These are phyloP conservation scores for Trichoderma lentiforme DNA, from an alignment of 2,329 filamentous ascomycete genomes.

Conservation along the genomic window DNA sequence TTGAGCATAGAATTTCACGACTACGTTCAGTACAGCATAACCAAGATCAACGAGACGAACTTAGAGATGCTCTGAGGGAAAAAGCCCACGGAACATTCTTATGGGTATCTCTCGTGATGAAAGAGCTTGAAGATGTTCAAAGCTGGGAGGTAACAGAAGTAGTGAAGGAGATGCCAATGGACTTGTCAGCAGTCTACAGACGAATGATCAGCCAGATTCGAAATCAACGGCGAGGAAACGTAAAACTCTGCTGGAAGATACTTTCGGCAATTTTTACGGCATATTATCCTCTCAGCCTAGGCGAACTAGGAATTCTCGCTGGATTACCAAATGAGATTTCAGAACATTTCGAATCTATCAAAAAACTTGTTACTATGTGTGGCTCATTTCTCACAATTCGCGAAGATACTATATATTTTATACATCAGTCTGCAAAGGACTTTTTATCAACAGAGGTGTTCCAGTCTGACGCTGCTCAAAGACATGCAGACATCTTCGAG, in stretches of 20 bases:
- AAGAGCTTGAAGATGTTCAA: neutral
- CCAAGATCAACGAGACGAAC: neutral
- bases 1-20: neutral
- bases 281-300: neutral
- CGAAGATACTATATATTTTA: conserved; percentile 32
- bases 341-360: neutral
- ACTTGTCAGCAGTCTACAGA: neutral
- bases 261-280: neutral
- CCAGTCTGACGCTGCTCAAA: conserved; percentile 18
- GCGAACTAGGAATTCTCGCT: neutral
- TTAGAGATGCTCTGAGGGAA: neutral
- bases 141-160: neutral
- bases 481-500: conserved; percentile 33
- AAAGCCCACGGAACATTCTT: neutral
- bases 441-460: conserved; percentile 28
- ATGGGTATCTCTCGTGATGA: neutral
- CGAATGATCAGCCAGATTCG: neutral
- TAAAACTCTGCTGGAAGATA: neutral
- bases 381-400: conserved; percentile 37
- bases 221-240: neutral
- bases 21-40: neutral
- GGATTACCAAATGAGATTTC: neutral
- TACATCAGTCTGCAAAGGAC: conserved; percentile 45
- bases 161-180: neutral
- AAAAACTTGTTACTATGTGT: conserved; percentile 24